phyloP scores from a whole-genome alignment of 2,329 filamentous ascomycete species.

The Aspergillus niger region DNA sequence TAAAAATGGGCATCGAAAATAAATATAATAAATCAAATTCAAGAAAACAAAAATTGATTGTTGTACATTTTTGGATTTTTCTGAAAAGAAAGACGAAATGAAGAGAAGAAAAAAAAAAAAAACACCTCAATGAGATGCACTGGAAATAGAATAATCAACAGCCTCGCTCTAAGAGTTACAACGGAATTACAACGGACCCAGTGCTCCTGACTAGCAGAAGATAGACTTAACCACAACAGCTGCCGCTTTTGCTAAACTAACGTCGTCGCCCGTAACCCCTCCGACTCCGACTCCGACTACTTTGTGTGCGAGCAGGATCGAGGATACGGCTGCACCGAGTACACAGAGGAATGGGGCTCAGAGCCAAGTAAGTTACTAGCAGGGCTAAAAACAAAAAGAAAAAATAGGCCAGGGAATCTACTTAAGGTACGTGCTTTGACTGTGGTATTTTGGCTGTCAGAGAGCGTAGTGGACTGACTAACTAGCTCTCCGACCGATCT shows the following conservation, averaged over 20 bases:
- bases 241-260: background rate
- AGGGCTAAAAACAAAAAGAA: too few relatives aligned
- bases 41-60: background rate
- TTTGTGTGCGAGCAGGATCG: constrained; percentile 1
- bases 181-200: too few relatives aligned
- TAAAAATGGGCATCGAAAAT: background rate
- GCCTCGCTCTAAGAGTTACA: background rate
- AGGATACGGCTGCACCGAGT: constrained; percentile 5
- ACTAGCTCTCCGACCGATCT: background rate
- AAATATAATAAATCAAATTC: background rate
- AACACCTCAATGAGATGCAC: background rate
- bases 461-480: too few relatives aligned
- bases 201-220: background rate
- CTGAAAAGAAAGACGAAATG: background rate
- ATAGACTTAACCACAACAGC: background rate
- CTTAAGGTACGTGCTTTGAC: too few relatives aligned
- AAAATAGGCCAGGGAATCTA: too few relatives aligned
- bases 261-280: background rate
- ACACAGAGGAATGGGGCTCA: constrained; percentile 9
- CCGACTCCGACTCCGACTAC: background rate
- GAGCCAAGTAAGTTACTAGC: background rate
- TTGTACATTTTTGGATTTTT: too few relatives aligned
- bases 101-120: background rate
- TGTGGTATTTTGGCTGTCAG: too few relatives aligned
- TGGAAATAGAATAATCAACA: background rate